Evolutionary conservation across 2,329 filamentous ascomycete genomes (phyloP), one percentile per base, ranked within the genome.

Genomic region (Clonostachys rosea): DNA sequence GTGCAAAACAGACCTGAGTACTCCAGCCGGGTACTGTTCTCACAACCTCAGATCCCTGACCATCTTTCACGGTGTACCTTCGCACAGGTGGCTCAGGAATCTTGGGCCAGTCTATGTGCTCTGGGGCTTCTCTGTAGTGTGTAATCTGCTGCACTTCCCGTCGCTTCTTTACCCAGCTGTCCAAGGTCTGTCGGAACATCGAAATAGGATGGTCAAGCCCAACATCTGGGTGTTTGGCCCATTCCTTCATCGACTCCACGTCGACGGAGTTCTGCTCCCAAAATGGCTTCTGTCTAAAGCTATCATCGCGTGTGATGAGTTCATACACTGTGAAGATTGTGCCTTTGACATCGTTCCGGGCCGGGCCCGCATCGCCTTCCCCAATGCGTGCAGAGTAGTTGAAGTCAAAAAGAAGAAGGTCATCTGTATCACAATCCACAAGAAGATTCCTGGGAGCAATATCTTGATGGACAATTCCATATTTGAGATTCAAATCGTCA

Each of bases 391-490:
- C 54, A 2, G 51, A 46, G n/a, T 44, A 56, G 47, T 64, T 60
- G 46, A 69, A 69, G 54, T 70, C 66, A 44, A 69, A 67, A 2
- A 70, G 41, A 49, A 65, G 49, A 12, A 71, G 43, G 36, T 14
- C 36, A 10, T 39, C 36, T 14, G 64, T 66, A 12, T 45, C 37
- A 6, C 54, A 49, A 45, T 70, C 54, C 43, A 71, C 49, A 1
- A 71, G 43, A 6, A 71, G 55, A 47, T 72, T 71, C 34, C 64
- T 59, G 4, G 63, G 52, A 6, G 61, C 59, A 44, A 72, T 56
- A 47, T 70, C 68, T 49, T 68, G 60, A 51, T 71, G 68, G 37
- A 57, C 52, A 39, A 71, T 60, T 34, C 68, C 66, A 34, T 62
- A 51, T 35, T 58, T 47, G 14, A 70, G 53, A 46, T 71, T 70